Evolutionary conservation across 495 filamentous ascomycete genomes (phyloP).

Genomic region (Podospora pseudocomata): DNA sequence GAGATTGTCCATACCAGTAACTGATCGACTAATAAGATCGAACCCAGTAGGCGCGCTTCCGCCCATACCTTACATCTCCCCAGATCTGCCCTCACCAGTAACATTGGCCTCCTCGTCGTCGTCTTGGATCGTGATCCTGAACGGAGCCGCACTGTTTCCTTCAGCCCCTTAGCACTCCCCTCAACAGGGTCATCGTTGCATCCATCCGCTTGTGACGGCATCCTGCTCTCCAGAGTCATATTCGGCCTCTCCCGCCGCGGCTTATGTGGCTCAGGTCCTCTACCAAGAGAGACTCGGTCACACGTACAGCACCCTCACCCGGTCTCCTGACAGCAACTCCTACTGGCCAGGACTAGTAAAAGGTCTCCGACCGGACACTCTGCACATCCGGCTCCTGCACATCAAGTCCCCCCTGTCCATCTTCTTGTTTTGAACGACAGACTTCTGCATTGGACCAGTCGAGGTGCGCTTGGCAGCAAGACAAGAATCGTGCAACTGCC

Average conservation of each 20-base stretch:
- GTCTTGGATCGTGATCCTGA: constrained; percentile 1
- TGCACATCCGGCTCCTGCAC: constrained; percentile 17
- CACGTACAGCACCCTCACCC: constrained; percentile 1
- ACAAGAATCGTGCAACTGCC: constrained; percentile 10
- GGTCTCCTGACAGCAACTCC: constrained; percentile 10
- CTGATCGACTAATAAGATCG: constrained; percentile 33
- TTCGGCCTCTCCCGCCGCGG: constrained; percentile 20
- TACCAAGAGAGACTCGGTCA: constrained; percentile 16
- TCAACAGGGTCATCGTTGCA: constrained; percentile 18
- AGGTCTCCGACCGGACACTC: constrained; percentile 8
- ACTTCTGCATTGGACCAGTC: constrained; percentile 13
- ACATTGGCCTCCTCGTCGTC: constrained; percentile 14
- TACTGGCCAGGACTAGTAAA: neutral
- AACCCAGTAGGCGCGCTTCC: constrained; percentile 18
- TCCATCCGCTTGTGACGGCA: constrained; percentile 19
- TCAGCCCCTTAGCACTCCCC: constrained; percentile 7
- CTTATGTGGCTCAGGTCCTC: constrained; percentile 14
- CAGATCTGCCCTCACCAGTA: constrained; percentile 17
- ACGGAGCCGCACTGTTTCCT: constrained; percentile 9
- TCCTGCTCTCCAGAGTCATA: constrained; percentile 12
- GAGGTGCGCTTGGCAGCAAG: constrained; percentile 17
- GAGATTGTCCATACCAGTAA: constrained; percentile 21
- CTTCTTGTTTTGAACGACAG: constrained; percentile 2
- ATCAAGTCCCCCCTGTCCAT: constrained; percentile 9
- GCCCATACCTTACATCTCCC: constrained; percentile 17